Percentiles rank a stretch among this genome's conserved stretches.
Evolutionary conservation across 2,329 filamentous ascomycete genomes (phyloP).

Genomic region (Epichloe hybrida): DNA sequence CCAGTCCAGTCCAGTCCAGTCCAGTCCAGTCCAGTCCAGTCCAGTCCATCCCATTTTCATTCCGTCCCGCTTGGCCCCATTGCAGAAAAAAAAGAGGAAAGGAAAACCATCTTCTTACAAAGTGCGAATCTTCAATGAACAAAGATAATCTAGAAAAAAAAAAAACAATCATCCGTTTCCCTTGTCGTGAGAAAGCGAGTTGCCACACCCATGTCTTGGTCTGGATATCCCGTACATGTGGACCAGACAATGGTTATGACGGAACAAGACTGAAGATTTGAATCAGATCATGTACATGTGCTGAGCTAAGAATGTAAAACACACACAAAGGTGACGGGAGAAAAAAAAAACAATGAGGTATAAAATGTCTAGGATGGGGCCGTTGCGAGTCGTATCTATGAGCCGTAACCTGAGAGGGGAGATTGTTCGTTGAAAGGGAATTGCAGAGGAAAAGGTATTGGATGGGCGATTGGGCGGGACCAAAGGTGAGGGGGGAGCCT

Average conservation of each 20-base stretch:
- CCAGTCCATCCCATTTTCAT: no score
- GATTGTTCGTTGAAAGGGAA: no score
- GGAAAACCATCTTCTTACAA: no score
- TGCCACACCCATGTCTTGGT: background rate
- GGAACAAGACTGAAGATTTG: background rate
- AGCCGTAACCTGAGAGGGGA: background rate
- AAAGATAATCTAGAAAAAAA: no score
- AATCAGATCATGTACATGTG: background rate
- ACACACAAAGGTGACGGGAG: background rate
- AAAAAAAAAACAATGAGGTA: background rate
- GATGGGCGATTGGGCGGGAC: no score
- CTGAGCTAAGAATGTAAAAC: background rate
- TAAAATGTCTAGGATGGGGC: background rate
- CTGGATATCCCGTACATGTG: background rate
- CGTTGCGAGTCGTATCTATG: background rate
- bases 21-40: no score
- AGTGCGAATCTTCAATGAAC: no score
- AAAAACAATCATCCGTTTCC: background rate
- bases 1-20: no score
- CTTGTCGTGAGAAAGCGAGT: background rate
- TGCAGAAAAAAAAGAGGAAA: no score
- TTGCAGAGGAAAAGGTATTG: no score
- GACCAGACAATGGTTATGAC: background rate
- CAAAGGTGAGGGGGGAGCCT: no score
- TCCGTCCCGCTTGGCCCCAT: no score